Evolutionary conservation across 2,329 filamentous ascomycete genomes (phyloP), one percentile per base, ranked within the genome.

Genomic region (Fusarium bulbicola): DNA sequence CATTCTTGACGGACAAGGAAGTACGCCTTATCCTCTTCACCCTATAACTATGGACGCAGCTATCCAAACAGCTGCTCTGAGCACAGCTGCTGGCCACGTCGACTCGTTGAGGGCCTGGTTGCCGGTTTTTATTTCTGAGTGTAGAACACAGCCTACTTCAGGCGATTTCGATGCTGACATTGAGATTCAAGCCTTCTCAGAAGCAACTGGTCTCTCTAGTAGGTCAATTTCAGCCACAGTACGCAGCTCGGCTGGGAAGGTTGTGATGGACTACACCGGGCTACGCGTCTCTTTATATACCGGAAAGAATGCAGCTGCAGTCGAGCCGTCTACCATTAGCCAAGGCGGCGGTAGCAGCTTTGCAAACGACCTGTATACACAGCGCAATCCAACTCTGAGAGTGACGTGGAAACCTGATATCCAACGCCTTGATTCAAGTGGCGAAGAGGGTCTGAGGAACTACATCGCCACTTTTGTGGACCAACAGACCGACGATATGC

Each of bases 391-490:
- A 34, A 50, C 47, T 24, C 12, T 50, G 8, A 24, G 47, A 50
- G 47, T 50, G 3, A 50, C 16, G 3, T 50, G 47, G 47, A 50
- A 50, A 20, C 47, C 47, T 3, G 47, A 50, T 3, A 50, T 50
- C 0, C 47, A 24, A 0, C 47, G 47, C 0, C 30, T 50, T 2
- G 30, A 34, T 14, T 5, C 11, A 4, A 24, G 3, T 8, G 9
- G 20, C 0, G 21, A 34, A 2, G 11, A 6, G 3, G 10, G 11
- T 20, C 16, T 34, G 12, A 34, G 12, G 3, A 8, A 5, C 0
- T 50, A 34, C 15, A 24, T 50, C 6, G 8, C 30, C 0, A 30
- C 7, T 18, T 50, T 50, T 3, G 30, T 50, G 16, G 15, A 32
- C 7, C 12, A 14, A 5, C 47, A 50, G 8, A 34, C 21, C 4